Evolutionary conservation across 306 rosid genomes (phyloP).

Genomic region (Hylodesmum podocarpum): DNA sequence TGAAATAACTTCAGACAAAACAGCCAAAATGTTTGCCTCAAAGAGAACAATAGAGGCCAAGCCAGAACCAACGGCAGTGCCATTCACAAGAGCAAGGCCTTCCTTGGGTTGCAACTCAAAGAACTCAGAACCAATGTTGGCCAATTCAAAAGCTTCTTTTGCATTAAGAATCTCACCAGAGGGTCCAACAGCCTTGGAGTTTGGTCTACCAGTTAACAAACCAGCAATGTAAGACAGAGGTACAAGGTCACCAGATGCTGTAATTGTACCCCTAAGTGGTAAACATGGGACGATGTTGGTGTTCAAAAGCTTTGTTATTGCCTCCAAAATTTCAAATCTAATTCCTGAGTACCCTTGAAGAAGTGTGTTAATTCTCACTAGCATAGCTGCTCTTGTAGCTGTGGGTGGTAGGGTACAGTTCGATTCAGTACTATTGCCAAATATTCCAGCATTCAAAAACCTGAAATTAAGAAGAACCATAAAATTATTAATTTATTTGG

Average conservation of each 20-base stretch:
- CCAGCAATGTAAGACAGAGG: constrained; percentile 94
- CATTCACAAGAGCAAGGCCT: constrained; percentile 90
- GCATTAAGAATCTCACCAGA: constrained; percentile 59
- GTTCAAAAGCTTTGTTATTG: constrained; percentile 72
- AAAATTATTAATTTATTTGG: too few species aligned
- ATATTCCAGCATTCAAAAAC: constrained; percentile 88
- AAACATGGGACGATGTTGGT: constrained; percentile 69
- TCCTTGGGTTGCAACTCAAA: constrained; percentile 92
- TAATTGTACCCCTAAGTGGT: constrained; percentile 86
- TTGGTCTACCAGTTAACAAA: constrained; percentile 71
- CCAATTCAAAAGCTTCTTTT: constrained; percentile 58
- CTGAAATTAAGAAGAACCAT: constrained; percentile 36
- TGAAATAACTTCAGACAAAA: constrained; percentile 70
- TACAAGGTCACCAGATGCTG: constrained; percentile 86
- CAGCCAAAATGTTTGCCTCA: constrained; percentile 66
- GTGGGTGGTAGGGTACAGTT: constrained; percentile 71
- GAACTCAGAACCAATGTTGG: constrained; percentile 56
- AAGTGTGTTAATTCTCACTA: constrained; percentile 85
- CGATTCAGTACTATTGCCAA: constrained; percentile 69
- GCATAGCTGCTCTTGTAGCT: constrained; percentile 83
- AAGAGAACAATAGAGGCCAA: constrained; percentile 83
- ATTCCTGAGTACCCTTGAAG: constrained; percentile 96
- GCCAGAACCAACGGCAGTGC: constrained; percentile 94
- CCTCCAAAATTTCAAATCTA: constrained; percentile 81
- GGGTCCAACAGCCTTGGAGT: constrained; percentile 74